Evolutionary conservation across 1,139 yeast genomes (phyloP), one percentile per base, ranked within the genome.

Genomic region (Chernovozyma sophiae-reginae): DNA sequence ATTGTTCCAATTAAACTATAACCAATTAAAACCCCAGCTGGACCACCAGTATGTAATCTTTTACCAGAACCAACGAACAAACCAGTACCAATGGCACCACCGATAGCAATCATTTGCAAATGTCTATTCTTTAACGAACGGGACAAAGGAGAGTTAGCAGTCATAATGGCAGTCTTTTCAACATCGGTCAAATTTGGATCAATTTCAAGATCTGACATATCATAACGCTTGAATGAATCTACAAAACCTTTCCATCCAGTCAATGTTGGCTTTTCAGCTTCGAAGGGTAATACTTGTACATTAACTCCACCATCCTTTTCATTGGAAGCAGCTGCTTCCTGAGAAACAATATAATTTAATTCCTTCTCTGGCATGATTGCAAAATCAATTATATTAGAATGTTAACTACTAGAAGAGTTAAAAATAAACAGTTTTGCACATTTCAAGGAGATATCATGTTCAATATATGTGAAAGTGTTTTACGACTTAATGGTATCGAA

Each of bases 61-160:
- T 67, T 62, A 41, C 87, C 90, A 20, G 82, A 71, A 43, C 90
- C 92, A 30, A 84, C 79, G 53, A 77, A 77, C 44, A 77, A 60
- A 33, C 83, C 83, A 3, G 82, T 60, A 49, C 81, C 81, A 32
- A 76, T 73, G 40, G 77, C 68, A 38, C 79, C 77, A 36, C 80
- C 80, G 39, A 76, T 69, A 30, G 81, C 76, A 43, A 76, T 75
- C 66, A 75, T 64, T 48, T 73, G 77, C 39, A 76, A 56, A 43
- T 74, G 79, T 33, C 80, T 62, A 30, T 58, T 52, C 41, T 66
- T 62, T 41, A 68, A 57, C 8, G 56, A 46, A 32, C 69, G 48
- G 19, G 53, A 44, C 34, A 65, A 47, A 1, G 68, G 69, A 11
- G 69, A 41, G 34, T 47, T 35, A 13, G 58, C 45, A 10, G 57